phyloP scores from a whole-genome alignment of 1,139 yeast genomes.

The Wickerhamiella pararugosa region DNA sequence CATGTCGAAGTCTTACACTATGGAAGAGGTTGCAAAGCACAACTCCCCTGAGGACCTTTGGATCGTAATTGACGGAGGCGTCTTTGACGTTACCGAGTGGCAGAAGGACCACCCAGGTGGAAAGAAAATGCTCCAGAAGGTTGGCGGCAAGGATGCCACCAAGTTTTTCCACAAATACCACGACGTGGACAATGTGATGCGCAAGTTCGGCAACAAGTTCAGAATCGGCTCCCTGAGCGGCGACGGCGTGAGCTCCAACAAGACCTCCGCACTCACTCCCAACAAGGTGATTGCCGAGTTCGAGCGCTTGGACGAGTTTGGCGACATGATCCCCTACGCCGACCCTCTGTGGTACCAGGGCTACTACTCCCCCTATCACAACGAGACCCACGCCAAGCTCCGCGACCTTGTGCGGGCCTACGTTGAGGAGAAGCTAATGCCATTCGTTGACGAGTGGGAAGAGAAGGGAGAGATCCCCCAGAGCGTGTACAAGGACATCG shows the following conservation, averaged over 20 bases:
- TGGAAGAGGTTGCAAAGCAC: constrained; percentile 63
- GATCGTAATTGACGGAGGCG: constrained; percentile 77
- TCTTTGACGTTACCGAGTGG: constrained; percentile 71
- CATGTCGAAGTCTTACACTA: constrained; percentile 11
- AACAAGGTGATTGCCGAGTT: constrained; percentile 12
- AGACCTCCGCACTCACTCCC: constrained; percentile 1
- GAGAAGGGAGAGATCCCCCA: constrained; percentile 25
- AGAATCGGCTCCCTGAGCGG: constrained; percentile 24
- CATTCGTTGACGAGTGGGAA: constrained; percentile 31
- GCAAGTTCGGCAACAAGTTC: constrained; percentile 26
- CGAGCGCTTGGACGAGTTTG: constrained; percentile 20
- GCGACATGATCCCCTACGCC: constrained; percentile 31
- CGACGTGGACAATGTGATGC: constrained; percentile 28
- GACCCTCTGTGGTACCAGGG: constrained; percentile 33
- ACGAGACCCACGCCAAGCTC: constrained; percentile 27
- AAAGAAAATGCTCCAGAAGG: constrained; percentile 49
- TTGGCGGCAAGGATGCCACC: constrained; percentile 87
- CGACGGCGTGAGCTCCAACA: constrained; percentile 6
- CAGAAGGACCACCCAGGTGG: constrained; percentile 95
- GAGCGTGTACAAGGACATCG: constrained; percentile 22
- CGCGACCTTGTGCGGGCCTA: constrained; percentile 28
- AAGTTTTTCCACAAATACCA: constrained; percentile 47
- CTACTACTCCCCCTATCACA: constrained; percentile 28
- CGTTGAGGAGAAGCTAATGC: constrained; percentile 27
- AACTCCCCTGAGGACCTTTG: constrained; percentile 66